Percentiles rank a stretch among this genome's conserved stretches.
Conservation (phyloP, 2,329 filamentous ascomycete species). For the Colletotrichum melonis region DNA sequence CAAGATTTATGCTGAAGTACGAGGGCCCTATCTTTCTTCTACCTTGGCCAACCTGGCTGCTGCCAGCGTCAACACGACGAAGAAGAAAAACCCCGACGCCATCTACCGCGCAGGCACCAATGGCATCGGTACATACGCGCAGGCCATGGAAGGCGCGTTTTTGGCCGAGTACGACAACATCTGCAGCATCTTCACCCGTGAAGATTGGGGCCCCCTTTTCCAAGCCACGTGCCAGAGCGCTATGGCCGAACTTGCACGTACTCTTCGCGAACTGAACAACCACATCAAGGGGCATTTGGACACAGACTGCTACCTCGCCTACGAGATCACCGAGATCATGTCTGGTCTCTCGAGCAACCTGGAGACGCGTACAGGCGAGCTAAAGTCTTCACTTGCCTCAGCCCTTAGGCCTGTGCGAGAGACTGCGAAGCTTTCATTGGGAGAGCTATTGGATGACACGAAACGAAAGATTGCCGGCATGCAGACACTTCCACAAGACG, state of each 20-base stretch:
- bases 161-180: constrained; percentile 92
- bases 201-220: constrained; percentile 86
- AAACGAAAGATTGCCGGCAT: constrained; percentile 75
- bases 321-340: constrained; percentile 93
- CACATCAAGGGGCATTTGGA: constrained; percentile 88
- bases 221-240: constrained; percentile 82
- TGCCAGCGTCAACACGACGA: constrained; percentile 85
- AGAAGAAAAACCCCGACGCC: constrained; percentile 83
- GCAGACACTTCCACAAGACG: constrained; percentile 79
- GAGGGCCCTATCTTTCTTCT: constrained; percentile 85
- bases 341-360: constrained; percentile 82
- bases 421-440: constrained; percentile 88
- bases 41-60: constrained; percentile 88
- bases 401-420: constrained; percentile 90
- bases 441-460: constrained; percentile 86
- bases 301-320: constrained; percentile 94
- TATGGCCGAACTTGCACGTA: constrained; percentile 85
- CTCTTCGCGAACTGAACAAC: constrained; percentile 86
- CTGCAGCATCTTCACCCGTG: constrained; percentile 84
- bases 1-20: constrained; percentile 85
- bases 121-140: constrained; percentile 89
- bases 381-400: constrained; percentile 85
- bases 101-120: constrained; percentile 91
- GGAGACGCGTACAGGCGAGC: constrained; percentile 84
- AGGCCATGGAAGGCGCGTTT: constrained; percentile 88